These are phyloP conservation scores for Hypoxylon sp. DNA, from an alignment of 2,329 filamentous ascomycete genomes.

Conservation along the genomic window DNA sequence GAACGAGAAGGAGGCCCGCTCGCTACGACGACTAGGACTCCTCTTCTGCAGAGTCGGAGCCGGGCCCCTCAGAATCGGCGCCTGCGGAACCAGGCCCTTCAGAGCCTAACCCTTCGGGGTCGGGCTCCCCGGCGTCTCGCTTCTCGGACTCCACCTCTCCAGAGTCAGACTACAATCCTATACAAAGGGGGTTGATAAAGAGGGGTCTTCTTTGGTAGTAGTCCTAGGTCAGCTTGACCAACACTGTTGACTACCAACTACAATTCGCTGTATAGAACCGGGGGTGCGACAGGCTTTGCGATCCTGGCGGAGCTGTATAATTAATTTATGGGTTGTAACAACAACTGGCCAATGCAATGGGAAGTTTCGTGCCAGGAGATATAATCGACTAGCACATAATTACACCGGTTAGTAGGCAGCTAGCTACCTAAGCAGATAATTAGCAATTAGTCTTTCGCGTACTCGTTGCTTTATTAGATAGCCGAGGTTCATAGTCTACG, in stretches of 20 bases:
- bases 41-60: background rate
- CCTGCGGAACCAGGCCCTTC: too few relatives aligned
- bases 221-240: background rate
- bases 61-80: too few relatives aligned
- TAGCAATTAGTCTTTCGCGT: background rate
- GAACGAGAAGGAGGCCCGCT: slow-evolving; percentile 45
- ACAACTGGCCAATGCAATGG: background rate
- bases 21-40: slow-evolving; percentile 47
- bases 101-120: too few relatives aligned
- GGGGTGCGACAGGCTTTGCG: background rate
- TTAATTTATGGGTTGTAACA: background rate
- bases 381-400: background rate
- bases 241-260: background rate
- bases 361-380: background rate
- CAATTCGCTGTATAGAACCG: background rate
- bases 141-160: too few relatives aligned
- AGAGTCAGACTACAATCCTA: background rate
- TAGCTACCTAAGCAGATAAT: background rate
- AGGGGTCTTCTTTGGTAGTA: too few relatives aligned
- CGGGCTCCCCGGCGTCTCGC: too few relatives aligned
- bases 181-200: too few relatives aligned
- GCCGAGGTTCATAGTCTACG: too few relatives aligned
- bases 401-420: too few relatives aligned
- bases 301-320: background rate
- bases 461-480: too few relatives aligned